A percentile compares a stretch with the other conserved stretches of the same genome.
phyloP scores from a whole-genome alignment of 306 rosid genomes.

The Senna siamea region DNA sequence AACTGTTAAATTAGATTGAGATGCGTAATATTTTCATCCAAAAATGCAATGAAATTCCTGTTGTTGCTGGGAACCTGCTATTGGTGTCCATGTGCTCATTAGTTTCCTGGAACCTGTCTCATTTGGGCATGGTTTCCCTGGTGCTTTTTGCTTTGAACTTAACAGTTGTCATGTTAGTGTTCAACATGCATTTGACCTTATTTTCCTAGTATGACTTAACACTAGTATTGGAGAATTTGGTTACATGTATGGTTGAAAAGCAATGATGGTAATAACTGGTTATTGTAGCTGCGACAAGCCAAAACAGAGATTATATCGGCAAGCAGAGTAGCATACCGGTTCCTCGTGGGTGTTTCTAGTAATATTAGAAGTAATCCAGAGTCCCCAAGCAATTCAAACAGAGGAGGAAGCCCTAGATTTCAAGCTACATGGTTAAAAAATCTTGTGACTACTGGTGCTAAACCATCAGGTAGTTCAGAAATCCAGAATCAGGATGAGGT shows the following conservation, averaged over 20 bases:
- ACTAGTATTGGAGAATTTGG: conserved; percentile 6
- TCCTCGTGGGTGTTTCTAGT: conserved; percentile 75
- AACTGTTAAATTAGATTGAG: not conserved
- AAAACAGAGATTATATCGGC: conserved; percentile 90
- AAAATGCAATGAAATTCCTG: not conserved
- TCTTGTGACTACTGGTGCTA: conserved; percentile 78
- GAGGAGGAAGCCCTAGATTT: conserved; percentile 66
- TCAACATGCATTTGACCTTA: not conserved
- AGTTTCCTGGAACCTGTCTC: no score
- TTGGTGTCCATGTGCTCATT: not conserved
- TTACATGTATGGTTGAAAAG: not conserved
- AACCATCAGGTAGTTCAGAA: conserved; percentile 83
- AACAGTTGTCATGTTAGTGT: not conserved
- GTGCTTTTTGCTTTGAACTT: conserved; percentile 10
- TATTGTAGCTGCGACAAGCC: conserved; percentile 90
- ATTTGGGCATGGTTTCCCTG: not conserved
- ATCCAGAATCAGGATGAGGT: conserved; percentile 57
- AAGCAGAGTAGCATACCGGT: conserved; percentile 95
- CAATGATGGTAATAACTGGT: conserved; percentile 30
- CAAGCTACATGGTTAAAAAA: conserved; percentile 90
- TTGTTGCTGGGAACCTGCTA: not conserved
- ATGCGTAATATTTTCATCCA: not conserved
- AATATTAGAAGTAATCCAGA: conserved; percentile 57
- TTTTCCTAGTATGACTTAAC: not conserved
- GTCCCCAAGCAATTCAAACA: conserved; percentile 68